phyloP scores from a whole-genome alignment of 768 basidiomycete species.

The Boletus pseudo-olivaceus region DNA sequence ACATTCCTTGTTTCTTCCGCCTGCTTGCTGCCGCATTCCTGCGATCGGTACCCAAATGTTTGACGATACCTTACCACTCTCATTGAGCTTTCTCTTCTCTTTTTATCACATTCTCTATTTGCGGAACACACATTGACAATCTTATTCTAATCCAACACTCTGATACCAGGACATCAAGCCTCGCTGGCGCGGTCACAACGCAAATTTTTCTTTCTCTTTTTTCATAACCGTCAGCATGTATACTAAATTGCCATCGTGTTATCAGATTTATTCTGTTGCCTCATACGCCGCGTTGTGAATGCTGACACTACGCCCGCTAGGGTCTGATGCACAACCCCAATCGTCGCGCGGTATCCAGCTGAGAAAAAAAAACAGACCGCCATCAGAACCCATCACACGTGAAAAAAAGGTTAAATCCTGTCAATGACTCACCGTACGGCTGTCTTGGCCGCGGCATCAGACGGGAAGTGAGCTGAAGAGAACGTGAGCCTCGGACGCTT shows the following conservation, averaged over 20 bases:
- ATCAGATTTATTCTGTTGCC: conserved; percentile 11
- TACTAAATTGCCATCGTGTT: conserved; percentile 15
- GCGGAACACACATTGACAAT: conserved; percentile 34
- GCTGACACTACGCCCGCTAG: conserved; percentile 90
- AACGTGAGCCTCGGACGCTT: conserved; percentile 2
- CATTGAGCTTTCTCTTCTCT: conserved; percentile 19
- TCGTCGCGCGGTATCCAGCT: conserved; percentile 94
- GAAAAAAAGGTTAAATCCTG: not conserved
- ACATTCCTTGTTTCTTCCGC: conserved; percentile 27
- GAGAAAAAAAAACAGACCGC: conserved; percentile 8
- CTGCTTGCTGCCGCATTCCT: conserved; percentile 19
- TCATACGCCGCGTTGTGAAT: conserved; percentile 93
- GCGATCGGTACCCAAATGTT: conserved; percentile 26
- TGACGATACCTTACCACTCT: conserved; percentile 36
- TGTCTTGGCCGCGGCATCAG: conserved; percentile 80
- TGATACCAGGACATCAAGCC: conserved; percentile 21
- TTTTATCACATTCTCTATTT: conserved; percentile 38
- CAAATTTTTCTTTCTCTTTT: conserved; percentile 2
- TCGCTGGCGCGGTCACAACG: conserved; percentile 21
- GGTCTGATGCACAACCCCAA: conserved; percentile 95
- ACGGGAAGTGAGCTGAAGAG: conserved; percentile 70
- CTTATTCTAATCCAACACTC: conserved; percentile 25
- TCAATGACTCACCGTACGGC: conserved; percentile 71
- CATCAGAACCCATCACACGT: conserved; percentile 13
- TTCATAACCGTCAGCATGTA: conserved; percentile 20